A percentile compares a stretch with the other conserved stretches of the same genome.
These are phyloP conservation scores for Gossypium anomalum DNA, from an alignment of 345 rosid genomes.

Conservation along the genomic window DNA sequence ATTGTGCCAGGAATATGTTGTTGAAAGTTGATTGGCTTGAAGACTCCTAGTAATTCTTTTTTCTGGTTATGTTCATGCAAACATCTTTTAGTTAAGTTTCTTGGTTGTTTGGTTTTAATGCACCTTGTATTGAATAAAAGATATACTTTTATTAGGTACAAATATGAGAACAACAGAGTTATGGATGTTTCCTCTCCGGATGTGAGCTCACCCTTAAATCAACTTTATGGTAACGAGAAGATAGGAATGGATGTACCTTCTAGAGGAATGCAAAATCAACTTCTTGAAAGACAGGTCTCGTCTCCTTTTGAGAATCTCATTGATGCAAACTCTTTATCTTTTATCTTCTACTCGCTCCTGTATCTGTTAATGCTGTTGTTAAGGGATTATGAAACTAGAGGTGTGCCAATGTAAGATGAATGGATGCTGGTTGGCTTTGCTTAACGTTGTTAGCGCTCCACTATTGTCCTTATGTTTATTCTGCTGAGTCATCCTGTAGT, in stretches of 20 bases:
- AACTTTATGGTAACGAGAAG: conserved; percentile 72
- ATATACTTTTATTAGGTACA: conserved; percentile 48
- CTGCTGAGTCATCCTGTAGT: background rate
- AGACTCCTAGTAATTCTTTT: background rate
- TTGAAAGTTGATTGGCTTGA: background rate
- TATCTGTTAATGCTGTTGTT: conserved; percentile 5
- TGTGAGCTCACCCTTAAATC: conserved; percentile 63
- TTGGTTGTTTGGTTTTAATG: background rate
- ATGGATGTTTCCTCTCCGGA: conserved; percentile 72
- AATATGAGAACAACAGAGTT: conserved; percentile 82
- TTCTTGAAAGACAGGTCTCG: conserved; percentile 86
- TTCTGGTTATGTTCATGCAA: background rate
- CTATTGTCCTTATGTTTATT: background rate
- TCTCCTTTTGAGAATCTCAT: conserved; percentile 20
- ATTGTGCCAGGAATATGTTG: background rate
- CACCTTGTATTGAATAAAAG: background rate
- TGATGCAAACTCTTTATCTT: background rate
- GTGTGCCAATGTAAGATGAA: background rate
- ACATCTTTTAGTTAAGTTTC: conserved; percentile 8
- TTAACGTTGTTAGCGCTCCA: background rate
- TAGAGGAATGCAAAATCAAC: conserved; percentile 82
- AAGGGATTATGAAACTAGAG: conserved; percentile 3
- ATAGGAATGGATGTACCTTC: conserved; percentile 59
- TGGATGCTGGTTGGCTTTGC: background rate
- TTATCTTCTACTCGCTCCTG: background rate